These are phyloP conservation scores for Penicillium corylophilum DNA, from an alignment of 2,329 filamentous ascomycete species.

Conservation along the genomic window DNA sequence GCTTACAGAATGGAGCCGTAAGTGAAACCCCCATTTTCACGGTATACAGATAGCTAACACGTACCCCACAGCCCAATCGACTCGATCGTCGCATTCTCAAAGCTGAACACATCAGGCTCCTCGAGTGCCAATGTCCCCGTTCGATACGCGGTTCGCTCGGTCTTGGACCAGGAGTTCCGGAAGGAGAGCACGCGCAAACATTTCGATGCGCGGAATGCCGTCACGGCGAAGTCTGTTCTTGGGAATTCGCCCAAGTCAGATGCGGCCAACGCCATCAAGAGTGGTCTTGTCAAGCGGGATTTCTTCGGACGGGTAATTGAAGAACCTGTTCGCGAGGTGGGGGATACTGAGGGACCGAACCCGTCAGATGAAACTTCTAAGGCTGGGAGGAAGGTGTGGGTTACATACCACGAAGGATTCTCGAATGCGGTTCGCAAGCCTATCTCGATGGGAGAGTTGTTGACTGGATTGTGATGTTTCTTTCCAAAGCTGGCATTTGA, in stretches of 20 bases:
- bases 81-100: slow-evolving; percentile 65
- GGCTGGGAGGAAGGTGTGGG: slow-evolving; percentile 68
- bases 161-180: slow-evolving; percentile 84
- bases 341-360: slow-evolving; percentile 37
- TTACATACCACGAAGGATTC: slow-evolving; percentile 84
- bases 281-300: slow-evolving; percentile 63
- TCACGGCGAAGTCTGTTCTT: slow-evolving; percentile 24
- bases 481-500: slow-evolving; percentile 4
- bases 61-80: slow-evolving; percentile 62
- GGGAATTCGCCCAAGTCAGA: slow-evolving; percentile 36
- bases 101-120: slow-evolving; percentile 42
- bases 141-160: slow-evolving; percentile 89
- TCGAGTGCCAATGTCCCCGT: slow-evolving; percentile 65
- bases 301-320: slow-evolving; percentile 78
- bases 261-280: slow-evolving; percentile 23
- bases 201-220: slow-evolving; percentile 53
- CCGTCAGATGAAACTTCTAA: slow-evolving; percentile 36
- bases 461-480: slow-evolving; percentile 48
- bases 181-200: slow-evolving; percentile 69
- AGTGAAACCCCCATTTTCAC: slow-evolving; percentile 43
- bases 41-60: slow-evolving; percentile 5
- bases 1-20: slow-evolving; percentile 95
- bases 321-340: slow-evolving; percentile 40
- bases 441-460: slow-evolving; percentile 74
- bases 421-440: slow-evolving; percentile 92